phyloP scores from a whole-genome alignment of 495 filamentous ascomycete species.

The Bathelium albidoporum region DNA sequence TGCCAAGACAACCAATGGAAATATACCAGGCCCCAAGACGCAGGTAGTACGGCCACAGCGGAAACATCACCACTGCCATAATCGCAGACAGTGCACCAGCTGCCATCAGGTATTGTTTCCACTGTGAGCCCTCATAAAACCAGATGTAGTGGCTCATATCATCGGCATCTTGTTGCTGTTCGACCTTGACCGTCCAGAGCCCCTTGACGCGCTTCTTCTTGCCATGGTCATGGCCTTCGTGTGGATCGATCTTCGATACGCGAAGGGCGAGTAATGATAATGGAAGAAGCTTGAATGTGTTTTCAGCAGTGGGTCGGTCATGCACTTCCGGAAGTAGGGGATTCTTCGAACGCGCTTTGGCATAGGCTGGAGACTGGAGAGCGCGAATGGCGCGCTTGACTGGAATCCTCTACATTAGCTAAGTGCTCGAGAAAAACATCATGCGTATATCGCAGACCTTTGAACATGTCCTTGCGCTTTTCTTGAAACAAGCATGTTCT shows the following conservation, averaged over 20 bases:
- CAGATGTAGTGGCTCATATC: slow-evolving; percentile 94
- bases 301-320: slow-evolving; percentile 76
- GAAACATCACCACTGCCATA: slow-evolving; percentile 86
- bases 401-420: slow-evolving; percentile 26
- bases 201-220: slow-evolving; percentile 83
- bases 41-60: slow-evolving; percentile 87
- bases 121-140: slow-evolving; percentile 89
- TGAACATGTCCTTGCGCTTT: slow-evolving; percentile 97
- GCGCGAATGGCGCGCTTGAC: slow-evolving; percentile 96
- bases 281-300: slow-evolving; percentile 89
- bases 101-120: slow-evolving; percentile 86
- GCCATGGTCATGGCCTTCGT: slow-evolving; percentile 65
- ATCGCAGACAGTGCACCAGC: slow-evolving; percentile 69
- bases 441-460: slow-evolving; percentile 43
- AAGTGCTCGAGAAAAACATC: too few species aligned
- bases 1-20: slow-evolving; percentile 83
- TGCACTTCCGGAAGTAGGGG: slow-evolving; percentile 72
- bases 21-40: slow-evolving; percentile 95
- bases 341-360: slow-evolving; percentile 80
- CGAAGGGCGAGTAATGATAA: slow-evolving; percentile 91
- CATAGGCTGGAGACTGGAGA: slow-evolving; percentile 79
- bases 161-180: slow-evolving; percentile 86
- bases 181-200: slow-evolving; percentile 90
- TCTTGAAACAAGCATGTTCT: slow-evolving; percentile 91
- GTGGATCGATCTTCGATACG: slow-evolving; percentile 72